Conservation (phyloP, 2,329 filamentous ascomycete species). For the Colletotrichum limetticola region DNA sequence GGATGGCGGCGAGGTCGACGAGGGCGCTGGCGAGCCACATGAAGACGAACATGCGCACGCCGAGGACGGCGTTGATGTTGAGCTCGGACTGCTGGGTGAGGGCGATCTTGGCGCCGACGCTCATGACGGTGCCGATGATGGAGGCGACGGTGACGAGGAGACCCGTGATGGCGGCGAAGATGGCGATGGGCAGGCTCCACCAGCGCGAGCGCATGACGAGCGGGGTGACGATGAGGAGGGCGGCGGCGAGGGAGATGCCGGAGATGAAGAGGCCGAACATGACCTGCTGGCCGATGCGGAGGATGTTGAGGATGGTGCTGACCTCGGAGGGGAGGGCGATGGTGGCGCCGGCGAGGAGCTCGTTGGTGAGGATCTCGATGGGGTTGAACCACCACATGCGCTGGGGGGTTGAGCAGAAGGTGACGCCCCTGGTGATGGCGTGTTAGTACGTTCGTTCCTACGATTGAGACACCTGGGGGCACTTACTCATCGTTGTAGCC, state of each 20-base stretch:
- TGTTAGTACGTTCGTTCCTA: conserved; percentile 54
- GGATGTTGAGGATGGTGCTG: conserved; percentile 77
- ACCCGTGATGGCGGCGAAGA: conserved; percentile 75
- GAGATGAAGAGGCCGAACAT: conserved; percentile 92
- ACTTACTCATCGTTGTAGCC: conserved; percentile 75
- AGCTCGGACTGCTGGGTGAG: conserved; percentile 77
- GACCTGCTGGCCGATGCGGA: conserved; percentile 79
- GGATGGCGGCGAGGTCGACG: conserved; percentile 74
- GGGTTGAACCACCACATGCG: conserved; percentile 92
- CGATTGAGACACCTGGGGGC: neutral
- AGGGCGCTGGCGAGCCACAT: conserved; percentile 86
- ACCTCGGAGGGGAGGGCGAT: conserved; percentile 84
- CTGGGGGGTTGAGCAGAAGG: conserved; percentile 76
- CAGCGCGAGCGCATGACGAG: conserved; percentile 64
- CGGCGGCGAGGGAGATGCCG: conserved; percentile 74
- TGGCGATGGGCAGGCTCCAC: conserved; percentile 73
- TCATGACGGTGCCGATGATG: conserved; percentile 84
- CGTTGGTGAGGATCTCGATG: conserved; percentile 80
- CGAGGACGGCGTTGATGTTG: conserved; percentile 79
- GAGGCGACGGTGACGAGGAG: conserved; percentile 76
- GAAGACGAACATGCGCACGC: conserved; percentile 81
- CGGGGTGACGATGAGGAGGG: conserved; percentile 75
- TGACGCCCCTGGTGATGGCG: conserved; percentile 68
- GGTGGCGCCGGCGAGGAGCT: conserved; percentile 83
- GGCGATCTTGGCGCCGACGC: conserved; percentile 81